Percentiles rank a stretch among this genome's conserved stretches.
Evolutionary conservation across 2,329 filamentous ascomycete species (phyloP).

Genomic region (Escovopsis sp.): DNA sequence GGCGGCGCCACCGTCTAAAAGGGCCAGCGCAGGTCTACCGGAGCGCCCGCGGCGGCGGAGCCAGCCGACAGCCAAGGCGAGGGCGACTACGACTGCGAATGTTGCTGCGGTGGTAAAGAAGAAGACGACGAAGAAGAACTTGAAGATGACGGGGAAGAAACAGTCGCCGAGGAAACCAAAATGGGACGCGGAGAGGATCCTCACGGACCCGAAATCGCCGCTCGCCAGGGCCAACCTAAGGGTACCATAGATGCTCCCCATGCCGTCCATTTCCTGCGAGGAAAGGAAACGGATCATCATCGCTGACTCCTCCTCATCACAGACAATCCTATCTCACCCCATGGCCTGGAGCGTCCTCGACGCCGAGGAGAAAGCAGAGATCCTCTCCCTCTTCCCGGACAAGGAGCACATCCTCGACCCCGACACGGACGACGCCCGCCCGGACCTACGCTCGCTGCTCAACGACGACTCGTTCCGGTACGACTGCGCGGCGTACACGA

Average conservation of each 20-base stretch:
- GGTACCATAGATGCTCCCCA: conserved; percentile 10
- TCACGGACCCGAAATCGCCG: conserved; percentile 23
- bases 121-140: too few species aligned
- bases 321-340: conserved; percentile 24
- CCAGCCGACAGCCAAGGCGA: too few species aligned
- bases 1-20: too few species aligned
- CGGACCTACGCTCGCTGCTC: conserved; percentile 26
- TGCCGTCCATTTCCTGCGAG: not conserved
- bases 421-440: conserved; percentile 22
- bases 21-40: too few species aligned
- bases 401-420: conserved; percentile 22
- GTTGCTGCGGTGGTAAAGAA: too few species aligned
- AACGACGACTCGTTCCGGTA: conserved; percentile 34
- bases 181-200: conserved; percentile 22
- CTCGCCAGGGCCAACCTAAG: conserved; percentile 23
- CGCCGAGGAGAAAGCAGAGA: conserved; percentile 18
- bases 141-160: too few species aligned
- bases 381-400: conserved; percentile 24
- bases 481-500: conserved; percentile 30
- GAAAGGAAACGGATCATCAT: not conserved
- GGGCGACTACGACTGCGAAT: too few species aligned
- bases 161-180: conserved; percentile 13
- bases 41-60: too few species aligned
- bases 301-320: not conserved
- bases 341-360: conserved; percentile 24